Percentiles rank a stretch among this genome's conserved stretches.
These are phyloP conservation scores for Diutina ranongensis DNA, from an alignment of 1,139 yeast species.

Conservation along the genomic window DNA sequence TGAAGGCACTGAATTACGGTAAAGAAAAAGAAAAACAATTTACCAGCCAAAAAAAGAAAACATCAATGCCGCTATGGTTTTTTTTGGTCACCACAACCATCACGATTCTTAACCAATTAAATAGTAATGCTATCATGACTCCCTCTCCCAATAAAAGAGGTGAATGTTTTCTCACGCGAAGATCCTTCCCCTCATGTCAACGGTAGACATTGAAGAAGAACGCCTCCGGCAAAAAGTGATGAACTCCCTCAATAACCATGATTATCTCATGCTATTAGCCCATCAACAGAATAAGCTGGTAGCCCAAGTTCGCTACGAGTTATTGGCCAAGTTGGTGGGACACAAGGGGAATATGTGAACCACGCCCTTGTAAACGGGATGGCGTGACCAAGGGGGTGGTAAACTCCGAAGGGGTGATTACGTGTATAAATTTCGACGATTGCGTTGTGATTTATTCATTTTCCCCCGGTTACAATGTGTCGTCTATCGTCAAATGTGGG, in stretches of 20 bases:
- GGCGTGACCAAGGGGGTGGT: too few species aligned
- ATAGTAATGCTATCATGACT: neutral
- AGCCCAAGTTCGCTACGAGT: conserved; percentile 31
- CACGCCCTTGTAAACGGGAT: too few species aligned
- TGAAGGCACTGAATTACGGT: neutral
- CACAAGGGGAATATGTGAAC: too few species aligned
- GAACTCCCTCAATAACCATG: conserved; percentile 32
- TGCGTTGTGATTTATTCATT: too few species aligned
- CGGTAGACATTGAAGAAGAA: conserved; percentile 23
- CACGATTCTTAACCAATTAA: neutral
- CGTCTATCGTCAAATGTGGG: too few species aligned
- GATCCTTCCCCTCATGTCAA: neutral
- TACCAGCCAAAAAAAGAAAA: too few species aligned
- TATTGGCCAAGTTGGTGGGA: conserved; percentile 14
- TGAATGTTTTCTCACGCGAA: neutral
- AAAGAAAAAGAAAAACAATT: neutral
- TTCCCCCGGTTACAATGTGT: too few species aligned
- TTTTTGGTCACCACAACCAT: neutral
- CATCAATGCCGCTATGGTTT: too few species aligned
- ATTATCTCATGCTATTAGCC: conserved; percentile 32
- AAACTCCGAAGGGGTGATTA: too few species aligned
- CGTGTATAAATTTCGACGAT: too few species aligned
- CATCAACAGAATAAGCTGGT: conserved; percentile 33
- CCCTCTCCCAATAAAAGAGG: neutral
- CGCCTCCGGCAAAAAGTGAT: conserved; percentile 26